Evolutionary conservation across 2,329 filamentous ascomycete genomes (phyloP).

Genomic region (Colletotrichum sojae): DNA sequence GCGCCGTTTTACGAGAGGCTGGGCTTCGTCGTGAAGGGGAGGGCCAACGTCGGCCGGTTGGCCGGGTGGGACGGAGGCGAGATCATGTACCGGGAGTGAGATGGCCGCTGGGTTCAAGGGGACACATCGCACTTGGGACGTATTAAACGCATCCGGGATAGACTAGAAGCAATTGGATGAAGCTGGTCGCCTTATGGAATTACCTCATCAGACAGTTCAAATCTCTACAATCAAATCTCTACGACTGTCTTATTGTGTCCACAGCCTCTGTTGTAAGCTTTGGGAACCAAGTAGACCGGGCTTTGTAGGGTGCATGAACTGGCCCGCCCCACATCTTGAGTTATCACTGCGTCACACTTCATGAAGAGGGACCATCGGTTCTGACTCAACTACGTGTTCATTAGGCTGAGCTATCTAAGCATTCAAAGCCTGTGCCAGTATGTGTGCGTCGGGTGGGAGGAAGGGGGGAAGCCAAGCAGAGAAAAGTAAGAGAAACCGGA

Average conservation of each 20-base stretch:
- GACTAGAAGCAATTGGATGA: not conserved
- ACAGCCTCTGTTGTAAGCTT: too few relatives aligned
- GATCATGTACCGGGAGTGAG: slow-evolving; percentile 55
- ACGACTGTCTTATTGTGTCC: too few relatives aligned
- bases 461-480: not conserved
- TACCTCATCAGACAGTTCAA: too few relatives aligned
- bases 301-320: too few relatives aligned
- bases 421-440: slow-evolving; percentile 35
- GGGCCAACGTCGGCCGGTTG: slow-evolving; percentile 54
- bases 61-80: slow-evolving; percentile 53
- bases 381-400: slow-evolving; percentile 31
- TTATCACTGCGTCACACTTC: not conserved
- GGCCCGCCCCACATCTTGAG: too few relatives aligned
- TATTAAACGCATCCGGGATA: too few relatives aligned
- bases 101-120: too few relatives aligned
- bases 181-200: too few relatives aligned
- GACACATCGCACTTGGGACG: too few relatives aligned
- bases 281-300: too few relatives aligned
- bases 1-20: slow-evolving; percentile 51
- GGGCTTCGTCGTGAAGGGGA: slow-evolving; percentile 53
- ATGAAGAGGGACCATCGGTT: not conserved
- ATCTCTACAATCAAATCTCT: too few relatives aligned
- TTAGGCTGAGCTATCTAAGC: slow-evolving; percentile 43
- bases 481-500: slow-evolving; percentile 5
- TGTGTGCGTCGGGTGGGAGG: not conserved